Conservation (phyloP, 352 stramenopile genomes). For the Phytophthora megakarya region DNA sequence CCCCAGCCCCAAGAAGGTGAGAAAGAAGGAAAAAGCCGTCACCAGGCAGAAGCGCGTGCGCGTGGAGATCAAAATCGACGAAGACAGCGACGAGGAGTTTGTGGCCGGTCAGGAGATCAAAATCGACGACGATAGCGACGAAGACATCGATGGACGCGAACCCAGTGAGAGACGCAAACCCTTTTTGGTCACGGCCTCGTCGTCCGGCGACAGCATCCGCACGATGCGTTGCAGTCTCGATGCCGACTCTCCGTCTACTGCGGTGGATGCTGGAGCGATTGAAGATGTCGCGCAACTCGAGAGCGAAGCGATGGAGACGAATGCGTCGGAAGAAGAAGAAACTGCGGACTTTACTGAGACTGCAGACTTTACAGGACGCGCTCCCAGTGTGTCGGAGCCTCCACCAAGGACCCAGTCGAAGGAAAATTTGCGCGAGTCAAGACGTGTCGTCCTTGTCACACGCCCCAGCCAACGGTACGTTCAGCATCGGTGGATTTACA, state of each 20-base stretch:
- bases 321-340: conserved; percentile 11
- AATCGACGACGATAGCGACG: conserved; percentile 25
- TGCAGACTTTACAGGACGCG: too few species aligned
- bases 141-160: conserved; percentile 39
- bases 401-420: conserved; percentile 8
- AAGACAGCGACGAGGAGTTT: conserved; percentile 31
- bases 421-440: conserved; percentile 37
- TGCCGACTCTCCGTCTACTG: conserved; percentile 21
- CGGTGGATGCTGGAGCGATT: conserved; percentile 3
- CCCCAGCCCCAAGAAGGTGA: conserved; percentile 5
- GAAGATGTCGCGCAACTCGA: conserved; percentile 28
- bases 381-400: conserved; percentile 13
- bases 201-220: conserved; percentile 33
- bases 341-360: conserved; percentile 5
- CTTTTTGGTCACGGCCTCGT: conserved; percentile 24
- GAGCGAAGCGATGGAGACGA: conserved; percentile 9
- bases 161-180: conserved; percentile 24
- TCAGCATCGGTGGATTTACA: neutral
- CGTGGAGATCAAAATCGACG: conserved; percentile 28
- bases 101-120: conserved; percentile 19
- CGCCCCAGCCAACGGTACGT: conserved; percentile 68
- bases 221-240: conserved; percentile 48
- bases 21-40: conserved; percentile 1
- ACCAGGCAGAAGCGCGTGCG: conserved; percentile 1
- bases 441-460: conserved; percentile 73